phyloP scores from a whole-genome alignment of 2,329 filamentous ascomycete species.

The Xylariaceae sp. region DNA sequence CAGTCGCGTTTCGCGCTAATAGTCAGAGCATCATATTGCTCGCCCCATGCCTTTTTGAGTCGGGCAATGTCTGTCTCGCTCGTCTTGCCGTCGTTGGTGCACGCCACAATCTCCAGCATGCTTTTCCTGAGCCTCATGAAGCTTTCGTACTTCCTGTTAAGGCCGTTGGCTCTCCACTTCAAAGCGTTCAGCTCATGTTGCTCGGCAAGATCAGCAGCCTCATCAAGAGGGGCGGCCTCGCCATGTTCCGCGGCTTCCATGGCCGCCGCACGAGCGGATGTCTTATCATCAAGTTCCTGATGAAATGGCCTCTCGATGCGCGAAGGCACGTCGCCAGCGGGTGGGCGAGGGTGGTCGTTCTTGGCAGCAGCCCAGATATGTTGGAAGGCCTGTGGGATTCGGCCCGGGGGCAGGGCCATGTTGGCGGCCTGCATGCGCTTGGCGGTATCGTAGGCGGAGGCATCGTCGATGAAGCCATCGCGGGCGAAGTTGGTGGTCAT shows the following conservation, averaged over 20 bases:
- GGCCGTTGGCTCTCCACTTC: neutral
- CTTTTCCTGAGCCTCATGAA: neutral
- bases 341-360: neutral
- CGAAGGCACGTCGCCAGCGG: constrained; percentile 24
- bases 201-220: too few relatives aligned
- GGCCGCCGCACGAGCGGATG: neutral
- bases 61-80: constrained; percentile 26
- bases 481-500: constrained; percentile 34
- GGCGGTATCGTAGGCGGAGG: constrained; percentile 40
- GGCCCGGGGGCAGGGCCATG: constrained; percentile 42
- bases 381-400: constrained; percentile 38
- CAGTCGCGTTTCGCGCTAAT: constrained; percentile 33
- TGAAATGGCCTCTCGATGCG: constrained; percentile 36
- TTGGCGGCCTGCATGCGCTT: constrained; percentile 46
- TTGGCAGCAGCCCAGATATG: constrained; percentile 20
- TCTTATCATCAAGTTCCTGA: constrained; percentile 34
- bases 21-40: constrained; percentile 25
- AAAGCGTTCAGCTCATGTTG: neutral
- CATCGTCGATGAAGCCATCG: constrained; percentile 47
- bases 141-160: neutral
- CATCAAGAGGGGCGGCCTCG: neutral
- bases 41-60: constrained; percentile 36
- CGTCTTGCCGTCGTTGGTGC: constrained; percentile 12
- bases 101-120: constrained; percentile 9
- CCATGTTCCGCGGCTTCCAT: constrained; percentile 1